A percentile compares a stretch with the other conserved stretches of the same genome.
phyloP scores from a whole-genome alignment of 768 basidiomycete genomes.

The Leccinum longicurvipes region DNA sequence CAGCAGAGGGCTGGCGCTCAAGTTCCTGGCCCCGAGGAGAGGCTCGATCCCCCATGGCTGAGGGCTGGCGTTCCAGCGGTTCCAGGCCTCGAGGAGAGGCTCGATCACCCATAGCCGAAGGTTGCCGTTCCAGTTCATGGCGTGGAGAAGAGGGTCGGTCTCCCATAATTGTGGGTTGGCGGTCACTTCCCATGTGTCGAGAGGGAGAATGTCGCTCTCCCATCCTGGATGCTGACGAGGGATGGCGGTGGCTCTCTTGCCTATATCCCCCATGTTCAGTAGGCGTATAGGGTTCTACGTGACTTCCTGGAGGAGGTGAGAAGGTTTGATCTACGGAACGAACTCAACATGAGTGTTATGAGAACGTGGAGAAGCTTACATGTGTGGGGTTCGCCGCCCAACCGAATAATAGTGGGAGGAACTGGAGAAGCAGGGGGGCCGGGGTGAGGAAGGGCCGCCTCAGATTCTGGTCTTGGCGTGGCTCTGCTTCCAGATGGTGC shows the following conservation, averaged over 20 bases:
- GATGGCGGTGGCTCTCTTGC: not conserved
- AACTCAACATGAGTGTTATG: conserved; percentile 1
- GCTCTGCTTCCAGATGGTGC: conserved; percentile 9
- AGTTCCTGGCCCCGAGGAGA: too few relatives aligned
- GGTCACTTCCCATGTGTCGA: not conserved
- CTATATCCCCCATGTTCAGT: not conserved
- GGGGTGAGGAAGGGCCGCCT: not conserved
- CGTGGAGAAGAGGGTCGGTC: not conserved
- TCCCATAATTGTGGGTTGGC: not conserved
- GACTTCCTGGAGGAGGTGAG: conserved; percentile 8
- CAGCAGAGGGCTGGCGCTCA: not conserved
- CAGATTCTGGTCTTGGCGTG: conserved; percentile 8
- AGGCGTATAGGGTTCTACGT: conserved; percentile 4
- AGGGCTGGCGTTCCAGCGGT: too few relatives aligned
- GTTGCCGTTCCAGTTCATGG: not conserved
- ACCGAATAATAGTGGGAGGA: conserved; percentile 30
- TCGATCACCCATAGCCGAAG: not conserved
- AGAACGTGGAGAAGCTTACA: conserved; percentile 12
- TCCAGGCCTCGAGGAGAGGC: too few relatives aligned
- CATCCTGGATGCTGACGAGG: not conserved
- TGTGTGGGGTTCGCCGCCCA: conserved; percentile 17
- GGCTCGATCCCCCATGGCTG: too few relatives aligned
- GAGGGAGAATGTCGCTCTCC: not conserved
- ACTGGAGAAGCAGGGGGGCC: conserved; percentile 19
- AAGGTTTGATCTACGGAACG: conserved; percentile 15